Percentiles rank a stretch among this genome's conserved stretches.
phyloP scores from a whole-genome alignment of 1,284 basidiomycete species.

The Moesziomyces aphidis region DNA sequence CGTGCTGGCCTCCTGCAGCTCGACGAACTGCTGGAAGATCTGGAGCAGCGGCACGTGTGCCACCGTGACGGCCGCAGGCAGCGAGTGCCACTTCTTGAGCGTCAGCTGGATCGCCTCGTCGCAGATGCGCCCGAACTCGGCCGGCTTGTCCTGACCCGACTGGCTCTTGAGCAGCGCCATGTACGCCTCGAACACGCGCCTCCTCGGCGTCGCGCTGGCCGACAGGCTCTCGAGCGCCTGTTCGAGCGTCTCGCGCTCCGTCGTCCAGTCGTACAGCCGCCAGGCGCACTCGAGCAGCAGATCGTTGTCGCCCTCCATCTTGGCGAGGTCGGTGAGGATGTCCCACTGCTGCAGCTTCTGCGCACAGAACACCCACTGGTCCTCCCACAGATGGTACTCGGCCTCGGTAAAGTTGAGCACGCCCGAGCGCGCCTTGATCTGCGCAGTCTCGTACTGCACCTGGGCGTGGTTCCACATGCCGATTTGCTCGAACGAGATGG shows the following conservation, averaged over 20 bases:
- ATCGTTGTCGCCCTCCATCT: conserved; percentile 90
- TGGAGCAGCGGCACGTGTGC: conserved; percentile 95
- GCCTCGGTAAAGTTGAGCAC: conserved; percentile 90
- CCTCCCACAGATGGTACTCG: conserved; percentile 98
- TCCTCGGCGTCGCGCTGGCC: conserved; percentile 89
- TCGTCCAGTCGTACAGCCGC: conserved; percentile 89
- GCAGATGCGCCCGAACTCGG: conserved; percentile 73
- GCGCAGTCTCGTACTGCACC: conserved; percentile 88
- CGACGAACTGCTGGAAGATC: conserved; percentile 99
- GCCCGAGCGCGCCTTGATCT: conserved; percentile 85
- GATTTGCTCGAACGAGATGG: conserved; percentile 93
- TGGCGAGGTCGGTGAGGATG: conserved; percentile 80
- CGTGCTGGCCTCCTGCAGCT: conserved; percentile 85
- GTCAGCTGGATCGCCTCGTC: conserved; percentile 98
- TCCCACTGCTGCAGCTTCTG: conserved; percentile 99
- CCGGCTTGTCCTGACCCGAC: conserved; percentile 56
- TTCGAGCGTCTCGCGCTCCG: conserved; percentile 82
- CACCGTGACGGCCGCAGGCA: conserved; percentile 85
- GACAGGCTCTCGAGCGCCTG: conserved; percentile 84
- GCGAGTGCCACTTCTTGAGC: conserved; percentile 92
- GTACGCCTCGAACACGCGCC: conserved; percentile 95
- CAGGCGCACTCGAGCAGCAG: conserved; percentile 94
- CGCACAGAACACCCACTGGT: conserved; percentile 96
- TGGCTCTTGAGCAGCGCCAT: conserved; percentile 79
- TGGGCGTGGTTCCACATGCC: conserved; percentile 97